phyloP scores from a whole-genome alignment of 2,329 filamentous ascomycete genomes.

The Nemania abortiva region DNA sequence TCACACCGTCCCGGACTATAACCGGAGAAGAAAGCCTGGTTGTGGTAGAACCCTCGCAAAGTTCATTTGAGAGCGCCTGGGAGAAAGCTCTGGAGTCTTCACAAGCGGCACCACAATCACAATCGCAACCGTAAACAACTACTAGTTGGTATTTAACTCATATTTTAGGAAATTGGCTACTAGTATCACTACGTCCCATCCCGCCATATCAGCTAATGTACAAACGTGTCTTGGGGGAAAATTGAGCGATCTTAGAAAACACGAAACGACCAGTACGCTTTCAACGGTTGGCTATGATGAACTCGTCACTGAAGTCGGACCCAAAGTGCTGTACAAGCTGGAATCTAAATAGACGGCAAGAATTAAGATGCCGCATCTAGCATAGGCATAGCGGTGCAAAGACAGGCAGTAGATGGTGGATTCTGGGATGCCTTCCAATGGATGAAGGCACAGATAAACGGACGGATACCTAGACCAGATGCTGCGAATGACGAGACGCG shows the following conservation, averaged over 20 bases:
- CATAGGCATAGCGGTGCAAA: not conserved
- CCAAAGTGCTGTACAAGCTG: not conserved
- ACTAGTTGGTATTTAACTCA: not conserved
- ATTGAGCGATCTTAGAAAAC: not conserved
- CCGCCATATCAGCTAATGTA: not conserved
- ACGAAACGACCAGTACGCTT: not conserved
- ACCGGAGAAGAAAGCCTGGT: conserved; percentile 50
- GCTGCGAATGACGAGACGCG: conserved; percentile 18
- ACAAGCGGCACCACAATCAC: conserved; percentile 24
- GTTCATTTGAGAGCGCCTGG: conserved; percentile 76
- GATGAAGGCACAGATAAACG: not conserved
- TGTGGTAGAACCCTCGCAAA: conserved; percentile 60
- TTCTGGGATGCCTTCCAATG: conserved; percentile 1
- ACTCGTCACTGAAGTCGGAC: not conserved
- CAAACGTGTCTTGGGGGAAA: not conserved
- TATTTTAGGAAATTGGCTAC: not conserved
- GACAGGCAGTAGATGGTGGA: not conserved
- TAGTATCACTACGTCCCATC: no score
- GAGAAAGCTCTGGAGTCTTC: conserved; percentile 66
- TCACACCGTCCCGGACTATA: conserved; percentile 15
- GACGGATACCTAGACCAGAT: conserved; percentile 10
- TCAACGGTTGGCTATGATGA: not conserved
- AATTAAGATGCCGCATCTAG: not conserved
- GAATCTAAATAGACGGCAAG: not conserved
- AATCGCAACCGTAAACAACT: conserved; percentile 18